phyloP scores from a whole-genome alignment of 2,329 filamentous ascomycete species.

The Clarireedia monteithiana region DNA sequence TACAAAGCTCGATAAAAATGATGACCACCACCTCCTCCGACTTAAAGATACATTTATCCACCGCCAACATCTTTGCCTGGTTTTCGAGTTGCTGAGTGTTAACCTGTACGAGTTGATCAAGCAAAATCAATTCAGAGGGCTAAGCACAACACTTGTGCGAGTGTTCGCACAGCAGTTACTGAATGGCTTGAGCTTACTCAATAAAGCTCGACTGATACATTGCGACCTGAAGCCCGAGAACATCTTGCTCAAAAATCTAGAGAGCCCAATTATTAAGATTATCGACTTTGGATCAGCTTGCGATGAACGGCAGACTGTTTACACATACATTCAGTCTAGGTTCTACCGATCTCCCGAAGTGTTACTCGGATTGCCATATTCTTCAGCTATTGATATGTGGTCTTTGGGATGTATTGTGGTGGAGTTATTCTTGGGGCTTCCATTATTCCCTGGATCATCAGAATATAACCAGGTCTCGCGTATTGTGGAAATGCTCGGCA shows the following conservation, averaged over 20 bases:
- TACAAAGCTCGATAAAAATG: constrained; percentile 97
- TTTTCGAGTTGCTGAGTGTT: constrained; percentile 93
- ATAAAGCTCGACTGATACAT: constrained; percentile 94
- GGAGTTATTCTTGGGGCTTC: constrained; percentile 89
- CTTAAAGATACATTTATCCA: constrained; percentile 98
- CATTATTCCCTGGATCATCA: constrained; percentile 91
- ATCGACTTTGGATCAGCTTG: constrained; percentile 99
- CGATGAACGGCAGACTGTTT: constrained; percentile 96
- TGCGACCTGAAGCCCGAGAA: constrained; percentile 98
- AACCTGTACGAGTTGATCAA: constrained; percentile 99
- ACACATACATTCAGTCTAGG: constrained; percentile 97
- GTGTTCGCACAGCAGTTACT: constrained; percentile 96
- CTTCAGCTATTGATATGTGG: constrained; percentile 99
- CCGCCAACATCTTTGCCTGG: constrained; percentile 89
- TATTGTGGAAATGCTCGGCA: constrained; percentile 96
- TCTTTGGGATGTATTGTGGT: constrained; percentile 97
- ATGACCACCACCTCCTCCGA: constrained; percentile 90
- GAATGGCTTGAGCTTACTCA: constrained; percentile 83
- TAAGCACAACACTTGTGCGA: constrained; percentile 92
- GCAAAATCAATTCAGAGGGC: constrained; percentile 95
- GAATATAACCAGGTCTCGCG: constrained; percentile 98
- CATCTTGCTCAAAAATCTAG: constrained; percentile 93
- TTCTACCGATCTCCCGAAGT: constrained; percentile 98
- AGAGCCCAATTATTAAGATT: constrained; percentile 99
- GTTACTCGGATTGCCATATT: constrained; percentile 89